Evolutionary conservation across 768 basidiomycete species (phyloP).

Genomic region (Chalciporus sphaerocephalus): DNA sequence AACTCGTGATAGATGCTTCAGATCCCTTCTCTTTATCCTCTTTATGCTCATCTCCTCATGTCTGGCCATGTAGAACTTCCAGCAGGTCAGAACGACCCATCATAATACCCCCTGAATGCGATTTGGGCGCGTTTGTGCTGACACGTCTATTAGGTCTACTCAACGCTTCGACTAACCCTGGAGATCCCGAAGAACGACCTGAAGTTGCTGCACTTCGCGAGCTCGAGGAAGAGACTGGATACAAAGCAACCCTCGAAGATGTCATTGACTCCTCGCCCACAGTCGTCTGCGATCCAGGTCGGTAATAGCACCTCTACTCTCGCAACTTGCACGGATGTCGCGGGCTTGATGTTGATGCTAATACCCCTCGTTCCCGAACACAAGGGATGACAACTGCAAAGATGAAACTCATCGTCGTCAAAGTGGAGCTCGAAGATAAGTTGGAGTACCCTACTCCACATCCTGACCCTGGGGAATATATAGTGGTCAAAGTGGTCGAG

Average conservation of each 20-base stretch:
- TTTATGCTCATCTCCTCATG: not conserved
- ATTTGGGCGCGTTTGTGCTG: not conserved
- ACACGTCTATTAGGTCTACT: constrained; percentile 55
- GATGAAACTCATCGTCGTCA: constrained; percentile 80
- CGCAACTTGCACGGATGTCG: too few species aligned
- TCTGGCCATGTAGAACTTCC: constrained; percentile 45
- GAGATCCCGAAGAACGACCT: constrained; percentile 51
- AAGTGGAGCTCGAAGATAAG: constrained; percentile 60
- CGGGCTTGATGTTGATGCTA: not conserved
- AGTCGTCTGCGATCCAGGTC: constrained; percentile 70
- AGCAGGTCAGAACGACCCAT: constrained; percentile 40
- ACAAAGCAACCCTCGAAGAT: constrained; percentile 48
- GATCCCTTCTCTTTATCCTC: not conserved
- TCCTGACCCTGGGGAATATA: constrained; percentile 84
- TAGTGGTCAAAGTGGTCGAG: constrained; percentile 68
- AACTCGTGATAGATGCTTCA: constrained; percentile 68
- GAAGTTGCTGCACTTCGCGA: constrained; percentile 83
- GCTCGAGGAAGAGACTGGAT: constrained; percentile 91
- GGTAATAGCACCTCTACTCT: not conserved
- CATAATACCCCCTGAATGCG: constrained; percentile 14
- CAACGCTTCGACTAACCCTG: constrained; percentile 50
- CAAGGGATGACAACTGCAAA: constrained; percentile 96
- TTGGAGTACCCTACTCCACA: constrained; percentile 68
- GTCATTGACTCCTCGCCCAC: constrained; percentile 61
- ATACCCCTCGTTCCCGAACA: not conserved